phyloP scores from a whole-genome alignment of 2,329 filamentous ascomycete species.

The Chalaropsis thielavioides region DNA sequence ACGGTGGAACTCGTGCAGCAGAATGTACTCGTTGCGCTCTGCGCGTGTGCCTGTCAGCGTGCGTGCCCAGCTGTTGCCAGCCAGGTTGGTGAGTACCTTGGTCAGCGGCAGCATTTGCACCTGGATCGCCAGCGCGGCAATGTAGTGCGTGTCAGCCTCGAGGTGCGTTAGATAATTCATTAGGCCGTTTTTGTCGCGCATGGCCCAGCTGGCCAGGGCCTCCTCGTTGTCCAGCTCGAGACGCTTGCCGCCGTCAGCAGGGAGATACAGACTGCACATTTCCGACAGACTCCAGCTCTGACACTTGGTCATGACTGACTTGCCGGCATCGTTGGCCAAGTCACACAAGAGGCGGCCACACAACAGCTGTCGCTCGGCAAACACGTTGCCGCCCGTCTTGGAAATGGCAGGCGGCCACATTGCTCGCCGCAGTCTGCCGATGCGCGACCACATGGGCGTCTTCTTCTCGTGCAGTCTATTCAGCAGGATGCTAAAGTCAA shows the following conservation, averaged over 20 bases:
- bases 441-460: conserved; percentile 84
- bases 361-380: conserved; percentile 80
- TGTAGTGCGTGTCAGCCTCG: conserved; percentile 90
- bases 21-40: conserved; percentile 97
- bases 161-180: conserved; percentile 91
- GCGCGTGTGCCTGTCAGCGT: conserved; percentile 91
- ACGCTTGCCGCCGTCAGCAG: conserved; percentile 49
- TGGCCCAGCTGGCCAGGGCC: conserved; percentile 75
- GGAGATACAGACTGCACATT: conserved; percentile 86
- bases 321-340: conserved; percentile 88
- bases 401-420: conserved; percentile 81
- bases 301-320: conserved; percentile 92
- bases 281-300: conserved; percentile 97
- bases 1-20: conserved; percentile 88
- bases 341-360: conserved; percentile 85
- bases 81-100: conserved; percentile 89
- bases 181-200: conserved; percentile 60
- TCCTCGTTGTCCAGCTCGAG: conserved; percentile 79
- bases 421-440: conserved; percentile 69
- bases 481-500: conserved; percentile 83
- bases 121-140: conserved; percentile 75
- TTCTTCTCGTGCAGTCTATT: conserved; percentile 80
- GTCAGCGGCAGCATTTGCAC: conserved; percentile 88
- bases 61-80: conserved; percentile 95
- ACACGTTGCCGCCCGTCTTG: conserved; percentile 77